These are phyloP conservation scores for Trametes punicea DNA, from an alignment of 768 basidiomycete species.

Conservation along the genomic window DNA sequence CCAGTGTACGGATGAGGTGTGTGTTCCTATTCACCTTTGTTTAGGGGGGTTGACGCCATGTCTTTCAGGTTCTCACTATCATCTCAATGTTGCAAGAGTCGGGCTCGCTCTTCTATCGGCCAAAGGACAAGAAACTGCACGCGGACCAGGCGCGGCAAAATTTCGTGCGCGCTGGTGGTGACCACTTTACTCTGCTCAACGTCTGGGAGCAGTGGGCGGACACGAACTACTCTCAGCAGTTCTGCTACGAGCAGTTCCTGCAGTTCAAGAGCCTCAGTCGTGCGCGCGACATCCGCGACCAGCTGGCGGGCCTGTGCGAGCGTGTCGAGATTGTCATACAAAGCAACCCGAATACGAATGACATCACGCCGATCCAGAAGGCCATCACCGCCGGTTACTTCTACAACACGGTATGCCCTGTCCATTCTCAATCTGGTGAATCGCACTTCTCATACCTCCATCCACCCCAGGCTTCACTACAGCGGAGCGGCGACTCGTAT, in stretches of 20 bases:
- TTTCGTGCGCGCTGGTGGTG: constrained; percentile 92
- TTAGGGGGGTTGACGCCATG: neutral
- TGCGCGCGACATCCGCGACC: constrained; percentile 94
- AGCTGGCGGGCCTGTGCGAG: constrained; percentile 93
- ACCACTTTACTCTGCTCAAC: constrained; percentile 96
- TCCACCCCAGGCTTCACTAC: constrained; percentile 69
- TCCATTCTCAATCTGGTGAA: neutral
- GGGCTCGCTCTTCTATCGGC: constrained; percentile 90
- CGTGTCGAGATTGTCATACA: constrained; percentile 91
- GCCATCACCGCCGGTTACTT: constrained; percentile 95
- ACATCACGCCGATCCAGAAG: constrained; percentile 92
- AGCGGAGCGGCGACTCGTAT: constrained; percentile 96
- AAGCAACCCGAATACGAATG: constrained; percentile 87
- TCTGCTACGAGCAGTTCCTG: constrained; percentile 93
- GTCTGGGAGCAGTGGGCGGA: constrained; percentile 99
- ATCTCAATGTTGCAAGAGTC: constrained; percentile 98
- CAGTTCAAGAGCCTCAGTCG: constrained; percentile 94
- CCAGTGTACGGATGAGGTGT: constrained; percentile 91
- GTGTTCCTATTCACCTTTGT: constrained; percentile 20
- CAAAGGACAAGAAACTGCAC: constrained; percentile 97
- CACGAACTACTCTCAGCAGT: constrained; percentile 94
- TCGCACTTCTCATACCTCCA: neutral
- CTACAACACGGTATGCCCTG: constrained; percentile 74
- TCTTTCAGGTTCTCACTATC: constrained; percentile 80
- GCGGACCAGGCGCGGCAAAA: constrained; percentile 98